Conservation (phyloP, 2,329 filamentous ascomycete species). For the Corinectria fuckeliana region DNA sequence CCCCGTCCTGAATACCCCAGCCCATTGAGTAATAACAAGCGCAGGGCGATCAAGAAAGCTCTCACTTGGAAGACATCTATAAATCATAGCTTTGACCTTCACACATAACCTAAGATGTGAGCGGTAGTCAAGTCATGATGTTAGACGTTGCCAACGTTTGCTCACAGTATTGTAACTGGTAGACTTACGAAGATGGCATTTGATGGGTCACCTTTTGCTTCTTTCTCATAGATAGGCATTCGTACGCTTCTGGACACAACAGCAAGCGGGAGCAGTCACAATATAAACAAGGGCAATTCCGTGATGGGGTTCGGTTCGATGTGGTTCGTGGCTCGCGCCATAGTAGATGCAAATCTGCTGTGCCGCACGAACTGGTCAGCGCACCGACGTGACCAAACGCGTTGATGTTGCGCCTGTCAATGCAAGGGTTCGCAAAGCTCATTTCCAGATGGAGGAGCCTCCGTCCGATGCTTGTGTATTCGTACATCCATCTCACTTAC, state of each 20-base stretch:
- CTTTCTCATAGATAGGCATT: neutral
- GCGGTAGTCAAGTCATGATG: neutral
- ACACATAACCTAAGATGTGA: neutral
- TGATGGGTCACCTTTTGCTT: no score
- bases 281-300: conserved; percentile 13
- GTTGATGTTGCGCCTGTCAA: neutral
- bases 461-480: neutral
- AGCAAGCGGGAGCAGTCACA: neutral
- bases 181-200: no score
- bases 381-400: conserved; percentile 2
- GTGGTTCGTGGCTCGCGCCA: conserved; percentile 1
- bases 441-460: neutral
- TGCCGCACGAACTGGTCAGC: conserved; percentile 4
- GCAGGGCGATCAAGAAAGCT: neutral
- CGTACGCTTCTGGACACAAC: neutral
- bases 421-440: neutral
- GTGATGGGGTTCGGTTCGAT: conserved; percentile 13
- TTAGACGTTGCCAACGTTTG: no score
- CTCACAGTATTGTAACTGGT: no score
- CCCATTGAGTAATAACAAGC: neutral
- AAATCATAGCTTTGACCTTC: neutral
- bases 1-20: no score
- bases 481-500: neutral
- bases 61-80: neutral
- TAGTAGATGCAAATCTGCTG: conserved; percentile 6